A percentile compares a stretch with the other conserved stretches of the same genome.
phyloP scores from a whole-genome alignment of 108 stramenopile genomes.

The Mediolabrus comicus region DNA sequence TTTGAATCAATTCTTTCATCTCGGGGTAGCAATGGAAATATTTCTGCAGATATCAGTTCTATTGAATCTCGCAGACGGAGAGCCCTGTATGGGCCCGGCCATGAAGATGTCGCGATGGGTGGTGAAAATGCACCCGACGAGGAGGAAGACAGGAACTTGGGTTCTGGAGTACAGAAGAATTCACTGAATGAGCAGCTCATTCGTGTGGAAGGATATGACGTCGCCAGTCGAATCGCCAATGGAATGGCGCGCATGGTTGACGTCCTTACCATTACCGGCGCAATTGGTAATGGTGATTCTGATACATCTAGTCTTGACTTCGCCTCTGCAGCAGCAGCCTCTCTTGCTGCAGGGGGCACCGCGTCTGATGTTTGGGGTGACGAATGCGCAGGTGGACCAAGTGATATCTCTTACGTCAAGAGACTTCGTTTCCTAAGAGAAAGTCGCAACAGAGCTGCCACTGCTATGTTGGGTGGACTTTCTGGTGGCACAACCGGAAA shows the following conservation, averaged over 20 bases:
- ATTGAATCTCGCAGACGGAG: conserved; percentile 72
- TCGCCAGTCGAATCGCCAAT: conserved; percentile 73
- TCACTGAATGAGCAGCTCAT: conserved; percentile 76
- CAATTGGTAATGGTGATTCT: conserved; percentile 66
- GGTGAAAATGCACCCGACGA: conserved; percentile 46
- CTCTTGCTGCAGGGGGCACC: conserved; percentile 32
- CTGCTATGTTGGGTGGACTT: conserved; percentile 27
- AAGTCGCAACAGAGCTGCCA: conserved; percentile 20
- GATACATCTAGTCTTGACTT: conserved; percentile 39
- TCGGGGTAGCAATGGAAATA: conserved; percentile 23
- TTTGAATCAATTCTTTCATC: conserved; percentile 72
- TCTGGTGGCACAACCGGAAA: conserved; percentile 49
- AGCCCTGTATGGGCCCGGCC: conserved; percentile 73
- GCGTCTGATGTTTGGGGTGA: conserved; percentile 47
- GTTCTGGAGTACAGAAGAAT: conserved; percentile 65
- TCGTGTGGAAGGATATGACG: conserved; percentile 79
- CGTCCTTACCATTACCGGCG: conserved; percentile 73
- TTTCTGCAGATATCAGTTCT: conserved; percentile 51
- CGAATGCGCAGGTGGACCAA: conserved; percentile 68
- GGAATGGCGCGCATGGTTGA: conserved; percentile 77
- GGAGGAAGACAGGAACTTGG: conserved; percentile 44
- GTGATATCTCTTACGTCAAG: conserved; percentile 71
- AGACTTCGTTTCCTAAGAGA: conserved; percentile 63
- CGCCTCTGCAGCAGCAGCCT: conserved; percentile 36
- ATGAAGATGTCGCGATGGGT: conserved; percentile 81